Conservation (phyloP, 139 green algal genomes). For the Bryopsis sp. region DNA sequence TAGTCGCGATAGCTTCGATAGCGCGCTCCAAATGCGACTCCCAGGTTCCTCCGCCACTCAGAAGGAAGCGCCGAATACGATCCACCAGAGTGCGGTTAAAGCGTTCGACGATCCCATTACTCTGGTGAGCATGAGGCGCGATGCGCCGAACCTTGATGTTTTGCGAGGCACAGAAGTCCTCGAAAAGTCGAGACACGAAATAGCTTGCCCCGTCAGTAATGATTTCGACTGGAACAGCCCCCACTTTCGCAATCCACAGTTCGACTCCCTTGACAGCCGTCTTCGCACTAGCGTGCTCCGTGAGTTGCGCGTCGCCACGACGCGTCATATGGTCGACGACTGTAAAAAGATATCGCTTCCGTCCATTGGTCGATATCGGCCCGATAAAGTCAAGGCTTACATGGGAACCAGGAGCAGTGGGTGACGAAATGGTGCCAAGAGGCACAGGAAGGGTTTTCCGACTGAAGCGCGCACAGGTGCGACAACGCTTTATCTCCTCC, state of each 20-base stretch:
- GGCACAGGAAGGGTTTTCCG: too few relatives aligned
- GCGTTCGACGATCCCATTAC: constrained; percentile 3
- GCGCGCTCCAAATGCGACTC: background rate
- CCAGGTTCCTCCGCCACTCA: background rate
- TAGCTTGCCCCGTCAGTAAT: background rate
- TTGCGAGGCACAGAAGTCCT: background rate
- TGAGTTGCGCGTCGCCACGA: background rate
- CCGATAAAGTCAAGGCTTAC: constrained; percentile 10
- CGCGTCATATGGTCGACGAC: background rate
- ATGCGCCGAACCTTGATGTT: background rate
- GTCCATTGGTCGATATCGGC: background rate
- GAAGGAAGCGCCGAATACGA: background rate
- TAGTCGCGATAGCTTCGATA: too few relatives aligned
- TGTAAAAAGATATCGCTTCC: constrained; percentile 1
- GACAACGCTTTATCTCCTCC: too few relatives aligned
- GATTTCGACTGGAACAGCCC: background rate
- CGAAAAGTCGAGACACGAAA: background rate
- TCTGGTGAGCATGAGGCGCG: constrained; percentile 6
- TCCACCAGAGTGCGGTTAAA: background rate
- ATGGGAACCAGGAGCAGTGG: background rate
- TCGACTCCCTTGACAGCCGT: background rate
- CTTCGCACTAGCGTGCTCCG: background rate
- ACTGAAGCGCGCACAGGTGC: too few relatives aligned
- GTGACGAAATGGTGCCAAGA: too few relatives aligned
- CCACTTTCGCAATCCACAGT: constrained; percentile 3